Evolutionary conservation across 768 basidiomycete genomes (phyloP).

Genomic region (Russula virescens): DNA sequence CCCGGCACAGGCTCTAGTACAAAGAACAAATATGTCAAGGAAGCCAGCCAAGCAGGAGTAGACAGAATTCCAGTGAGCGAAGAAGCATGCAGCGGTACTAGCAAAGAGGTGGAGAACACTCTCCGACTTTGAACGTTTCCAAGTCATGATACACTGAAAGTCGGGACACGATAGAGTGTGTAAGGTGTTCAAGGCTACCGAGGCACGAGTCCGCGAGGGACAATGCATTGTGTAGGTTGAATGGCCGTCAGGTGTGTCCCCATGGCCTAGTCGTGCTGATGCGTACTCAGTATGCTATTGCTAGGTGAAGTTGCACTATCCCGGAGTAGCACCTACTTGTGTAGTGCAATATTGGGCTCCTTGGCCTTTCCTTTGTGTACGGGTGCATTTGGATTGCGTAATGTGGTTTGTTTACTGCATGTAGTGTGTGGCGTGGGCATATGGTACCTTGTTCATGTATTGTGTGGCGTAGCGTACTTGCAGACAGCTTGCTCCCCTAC

Average conservation of each 20-base stretch:
- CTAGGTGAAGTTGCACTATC: too few species aligned
- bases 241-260: not conserved
- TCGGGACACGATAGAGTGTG: constrained; percentile 70
- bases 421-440: too few species aligned
- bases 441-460: too few species aligned
- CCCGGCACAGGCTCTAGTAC: constrained; percentile 78
- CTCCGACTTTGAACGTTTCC: constrained; percentile 90
- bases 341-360: too few species aligned
- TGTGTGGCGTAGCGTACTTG: too few species aligned
- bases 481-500: too few species aligned
- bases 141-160: constrained; percentile 87
- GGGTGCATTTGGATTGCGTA: too few species aligned
- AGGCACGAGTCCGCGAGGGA: constrained; percentile 34
- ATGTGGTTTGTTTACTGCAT: too few species aligned
- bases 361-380: too few species aligned
- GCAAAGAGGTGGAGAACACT: constrained; percentile 66
- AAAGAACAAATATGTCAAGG: constrained; percentile 83
- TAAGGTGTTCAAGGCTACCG: constrained; percentile 59
- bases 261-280: not conserved
- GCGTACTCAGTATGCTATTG: not conserved
- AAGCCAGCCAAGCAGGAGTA: constrained; percentile 90
- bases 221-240: not conserved
- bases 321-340: too few species aligned
- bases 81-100: constrained; percentile 74
- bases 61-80: constrained; percentile 83